Conservation (phyloP, 2,329 filamentous ascomycete genomes). For the Bipolaris sorokiniana region DNA sequence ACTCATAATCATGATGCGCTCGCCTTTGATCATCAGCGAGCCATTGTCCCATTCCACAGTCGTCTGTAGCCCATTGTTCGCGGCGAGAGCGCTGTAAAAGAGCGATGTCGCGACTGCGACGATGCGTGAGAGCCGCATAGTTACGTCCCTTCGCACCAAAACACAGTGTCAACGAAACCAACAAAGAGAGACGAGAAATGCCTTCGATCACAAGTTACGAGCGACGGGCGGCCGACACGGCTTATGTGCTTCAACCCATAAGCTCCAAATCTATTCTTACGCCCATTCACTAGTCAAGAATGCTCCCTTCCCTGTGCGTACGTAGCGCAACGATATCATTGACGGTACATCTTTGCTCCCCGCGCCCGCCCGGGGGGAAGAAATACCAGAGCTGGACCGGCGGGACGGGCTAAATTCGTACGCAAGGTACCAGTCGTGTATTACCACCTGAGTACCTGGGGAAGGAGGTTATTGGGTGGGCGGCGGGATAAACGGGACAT, state of each 20-base stretch:
- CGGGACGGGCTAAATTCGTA: slow-evolving; percentile 2
- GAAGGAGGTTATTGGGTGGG: neutral
- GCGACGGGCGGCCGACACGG: neutral
- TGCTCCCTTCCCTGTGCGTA: neutral
- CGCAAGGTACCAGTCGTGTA: slow-evolving; percentile 14
- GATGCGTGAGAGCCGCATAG: slow-evolving; percentile 19
- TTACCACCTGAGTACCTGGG: neutral
- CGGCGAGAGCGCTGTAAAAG: slow-evolving; percentile 24
- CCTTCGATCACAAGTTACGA: neutral
- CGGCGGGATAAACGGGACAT: slow-evolving; percentile 6
- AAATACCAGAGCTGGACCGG: neutral
- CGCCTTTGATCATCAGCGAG: slow-evolving; percentile 58
- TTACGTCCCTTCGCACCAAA: neutral
- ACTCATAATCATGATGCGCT: slow-evolving; percentile 56
- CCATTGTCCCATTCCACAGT: slow-evolving; percentile 61
- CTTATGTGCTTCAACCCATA: neutral
- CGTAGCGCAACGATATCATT: slow-evolving; percentile 12
- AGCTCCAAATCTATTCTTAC: neutral
- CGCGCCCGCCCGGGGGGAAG: neutral
- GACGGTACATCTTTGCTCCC: slow-evolving; percentile 14
- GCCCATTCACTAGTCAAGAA: neutral
- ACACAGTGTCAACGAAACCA: no score
- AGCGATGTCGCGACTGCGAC: slow-evolving; percentile 14
- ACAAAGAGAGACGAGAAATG: neutral
- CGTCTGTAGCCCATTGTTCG: slow-evolving; percentile 37